Evolutionary conservation across 1,284 basidiomycete species (phyloP).

Genomic region (Albatrellus sp.): DNA sequence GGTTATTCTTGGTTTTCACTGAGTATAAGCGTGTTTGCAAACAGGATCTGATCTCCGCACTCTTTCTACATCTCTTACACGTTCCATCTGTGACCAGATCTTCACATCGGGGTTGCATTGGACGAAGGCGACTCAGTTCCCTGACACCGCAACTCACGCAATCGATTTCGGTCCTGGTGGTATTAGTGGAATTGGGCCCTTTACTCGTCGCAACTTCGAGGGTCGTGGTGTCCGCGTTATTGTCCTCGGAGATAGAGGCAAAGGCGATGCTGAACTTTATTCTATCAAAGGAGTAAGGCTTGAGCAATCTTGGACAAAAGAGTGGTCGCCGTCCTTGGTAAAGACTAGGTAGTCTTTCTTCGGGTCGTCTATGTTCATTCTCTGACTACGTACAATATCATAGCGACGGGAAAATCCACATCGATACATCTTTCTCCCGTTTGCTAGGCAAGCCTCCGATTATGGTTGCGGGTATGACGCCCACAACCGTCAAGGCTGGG

Average conservation of each 20-base stretch:
- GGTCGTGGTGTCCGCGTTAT: constrained; percentile 88
- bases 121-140: constrained; percentile 83
- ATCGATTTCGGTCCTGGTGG: constrained; percentile 97
- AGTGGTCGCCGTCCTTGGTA: constrained; percentile 76
- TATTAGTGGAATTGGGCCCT: constrained; percentile 82
- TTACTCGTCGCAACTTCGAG: constrained; percentile 85
- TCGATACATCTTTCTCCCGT: constrained; percentile 95
- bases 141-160: constrained; percentile 82
- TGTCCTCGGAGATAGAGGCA: constrained; percentile 77
- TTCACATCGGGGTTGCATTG: constrained; percentile 90
- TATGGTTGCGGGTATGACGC: constrained; percentile 99
- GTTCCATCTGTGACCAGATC: constrained; percentile 85
- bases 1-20: constrained; percentile 4
- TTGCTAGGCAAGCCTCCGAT: constrained; percentile 92
- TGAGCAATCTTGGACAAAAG: constrained; percentile 87
- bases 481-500: constrained; percentile 84
- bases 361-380: background rate
- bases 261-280: constrained; percentile 80
- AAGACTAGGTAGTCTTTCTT: constrained; percentile 60
- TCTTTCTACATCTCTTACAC: constrained; percentile 55
- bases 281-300: constrained; percentile 52
- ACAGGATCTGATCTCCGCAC: constrained; percentile 75
- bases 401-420: constrained; percentile 81
- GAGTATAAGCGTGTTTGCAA: constrained; percentile 9
- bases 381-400: constrained; percentile 2